Conservation (phyloP, 2,329 filamentous ascomycete genomes). For the Tolypocladium inflatum region DNA sequence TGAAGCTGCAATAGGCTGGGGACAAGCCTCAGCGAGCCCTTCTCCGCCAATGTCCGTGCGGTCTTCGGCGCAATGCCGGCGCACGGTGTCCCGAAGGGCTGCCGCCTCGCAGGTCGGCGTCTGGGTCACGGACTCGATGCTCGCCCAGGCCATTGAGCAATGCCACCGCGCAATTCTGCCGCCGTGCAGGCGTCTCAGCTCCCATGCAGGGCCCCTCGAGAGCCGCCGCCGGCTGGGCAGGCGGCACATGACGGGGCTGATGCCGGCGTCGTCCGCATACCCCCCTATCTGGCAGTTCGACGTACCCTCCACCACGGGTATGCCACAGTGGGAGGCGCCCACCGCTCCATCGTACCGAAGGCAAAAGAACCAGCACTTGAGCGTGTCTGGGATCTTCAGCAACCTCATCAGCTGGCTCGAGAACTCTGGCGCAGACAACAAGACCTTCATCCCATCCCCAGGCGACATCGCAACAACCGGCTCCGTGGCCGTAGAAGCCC, state of each 20-base stretch:
- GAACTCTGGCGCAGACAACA: slow-evolving; percentile 11
- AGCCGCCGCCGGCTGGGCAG: slow-evolving; percentile 42
- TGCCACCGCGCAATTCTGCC: slow-evolving; percentile 12
- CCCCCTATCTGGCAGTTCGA: slow-evolving; percentile 38
- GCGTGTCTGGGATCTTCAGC: slow-evolving; percentile 12
- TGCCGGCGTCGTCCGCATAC: slow-evolving; percentile 26
- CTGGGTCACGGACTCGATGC: slow-evolving; percentile 22
- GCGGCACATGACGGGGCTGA: slow-evolving; percentile 42
- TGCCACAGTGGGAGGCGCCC: slow-evolving; percentile 45
- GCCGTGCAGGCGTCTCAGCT: slow-evolving; percentile 24
- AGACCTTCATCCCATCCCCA: slow-evolving; percentile 9
- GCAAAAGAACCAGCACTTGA: slow-evolving; percentile 11
- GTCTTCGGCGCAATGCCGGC: slow-evolving; percentile 16
- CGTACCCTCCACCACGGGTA: slow-evolving; percentile 30
- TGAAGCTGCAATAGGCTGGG: neutral
- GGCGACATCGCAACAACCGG: neutral
- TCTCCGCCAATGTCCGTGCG: slow-evolving; percentile 18
- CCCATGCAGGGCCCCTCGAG: slow-evolving; percentile 45
- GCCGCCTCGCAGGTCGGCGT: slow-evolving; percentile 13
- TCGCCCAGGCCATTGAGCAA: slow-evolving; percentile 21
- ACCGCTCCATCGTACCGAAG: slow-evolving; percentile 17
- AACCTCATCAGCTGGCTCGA: slow-evolving; percentile 19
- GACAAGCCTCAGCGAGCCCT: neutral
- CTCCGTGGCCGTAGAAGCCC: slow-evolving; percentile 3
- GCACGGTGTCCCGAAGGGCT: slow-evolving; percentile 10